Base-by-base conservation (phyloP, 129 eudicot genomes). In the Centaurea solstitialis region DNA sequence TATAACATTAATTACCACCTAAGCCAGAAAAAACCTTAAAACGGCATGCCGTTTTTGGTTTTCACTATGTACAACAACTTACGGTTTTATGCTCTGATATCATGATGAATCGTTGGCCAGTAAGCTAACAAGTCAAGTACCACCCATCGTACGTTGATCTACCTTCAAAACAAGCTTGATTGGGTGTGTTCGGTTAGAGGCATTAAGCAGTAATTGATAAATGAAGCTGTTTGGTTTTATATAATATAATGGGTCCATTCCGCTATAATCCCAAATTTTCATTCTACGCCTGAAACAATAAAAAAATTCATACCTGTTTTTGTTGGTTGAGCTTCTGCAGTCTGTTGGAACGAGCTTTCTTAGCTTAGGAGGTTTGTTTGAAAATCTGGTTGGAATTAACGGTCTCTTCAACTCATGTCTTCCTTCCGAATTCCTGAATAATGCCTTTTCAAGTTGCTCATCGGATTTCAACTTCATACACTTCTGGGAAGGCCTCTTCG, bases 401-500 rank as follows among this genome's bases (percentile, higher is more conserved):
- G 87, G 64, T 20, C 79, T 86, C 82, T 89, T 89, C 77, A 80
- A 79, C 81, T 38, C 65, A 26, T 68, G 71, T 82, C 79, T 53
- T 21, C 80, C 37, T 81, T 40, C 86, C 7, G 50, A 40, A 28
- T 62, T 74, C 84, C 21, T 86, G 86, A 35, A 80, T 70, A 57
- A 73, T 26, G 64, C 74, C 22, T 75, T 82, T 30, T 81, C 88
- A 68, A 87, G 24, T 84, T 75, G 86, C 65, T 85, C 83, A 17
- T 37, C 67, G 70, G 75, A 65, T 70, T 82, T 87, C 37, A 47
- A 78, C 81, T 89, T 87, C 83, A 86, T 81, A 72, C 86, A 41
- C 81, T 85, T 87, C 74, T 83, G 91, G 35, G 86, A 79, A 73
- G 90, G 89, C 79, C 70, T 86, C 64, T 87, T 85, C 23, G 79